These are phyloP conservation scores for Ascochyta koolunga DNA, from an alignment of 2,329 filamentous ascomycete genomes.

Conservation along the genomic window DNA sequence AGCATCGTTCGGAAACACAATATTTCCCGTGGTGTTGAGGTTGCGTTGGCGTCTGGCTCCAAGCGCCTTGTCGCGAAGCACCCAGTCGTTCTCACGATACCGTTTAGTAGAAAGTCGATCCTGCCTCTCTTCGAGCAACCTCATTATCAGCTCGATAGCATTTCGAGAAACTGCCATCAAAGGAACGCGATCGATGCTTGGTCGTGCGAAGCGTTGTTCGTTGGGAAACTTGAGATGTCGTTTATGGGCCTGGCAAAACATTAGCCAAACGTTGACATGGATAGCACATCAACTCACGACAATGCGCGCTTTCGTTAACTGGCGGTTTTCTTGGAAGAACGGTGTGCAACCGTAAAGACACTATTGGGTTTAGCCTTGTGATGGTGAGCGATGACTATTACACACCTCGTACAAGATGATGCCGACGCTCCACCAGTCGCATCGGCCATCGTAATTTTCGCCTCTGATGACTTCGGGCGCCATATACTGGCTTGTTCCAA, in stretches of 20 bases:
- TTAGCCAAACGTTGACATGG: slow-evolving; percentile 15
- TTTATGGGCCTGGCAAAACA: slow-evolving; percentile 66
- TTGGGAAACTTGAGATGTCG: slow-evolving; percentile 73
- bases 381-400: not conserved
- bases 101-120: slow-evolving; percentile 75
- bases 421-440: slow-evolving; percentile 96
- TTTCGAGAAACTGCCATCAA: slow-evolving; percentile 65
- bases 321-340: slow-evolving; percentile 80
- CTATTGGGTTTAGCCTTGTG: slow-evolving; percentile 50
- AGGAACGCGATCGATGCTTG: slow-evolving; percentile 53
- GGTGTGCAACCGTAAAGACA: slow-evolving; percentile 92
- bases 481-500: slow-evolving; percentile 98
- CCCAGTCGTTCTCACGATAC: slow-evolving; percentile 71
- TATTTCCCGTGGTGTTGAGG: slow-evolving; percentile 56
- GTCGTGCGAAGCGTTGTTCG: slow-evolving; percentile 58
- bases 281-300: slow-evolving; percentile 59
- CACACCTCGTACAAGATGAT: slow-evolving; percentile 84
- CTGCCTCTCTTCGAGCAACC: slow-evolving; percentile 76
- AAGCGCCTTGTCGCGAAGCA: slow-evolving; percentile 31
- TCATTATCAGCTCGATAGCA: slow-evolving; percentile 78
- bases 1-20: slow-evolving; percentile 83
- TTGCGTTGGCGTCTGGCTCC: slow-evolving; percentile 35
- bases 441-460: slow-evolving; percentile 84
- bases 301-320: slow-evolving; percentile 86
- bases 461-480: slow-evolving; percentile 89